Percentiles rank a stretch among this genome's conserved stretches.
These are phyloP conservation scores for Erigeron canadensis DNA, from an alignment of 129 eudicot genomes.

Conservation along the genomic window DNA sequence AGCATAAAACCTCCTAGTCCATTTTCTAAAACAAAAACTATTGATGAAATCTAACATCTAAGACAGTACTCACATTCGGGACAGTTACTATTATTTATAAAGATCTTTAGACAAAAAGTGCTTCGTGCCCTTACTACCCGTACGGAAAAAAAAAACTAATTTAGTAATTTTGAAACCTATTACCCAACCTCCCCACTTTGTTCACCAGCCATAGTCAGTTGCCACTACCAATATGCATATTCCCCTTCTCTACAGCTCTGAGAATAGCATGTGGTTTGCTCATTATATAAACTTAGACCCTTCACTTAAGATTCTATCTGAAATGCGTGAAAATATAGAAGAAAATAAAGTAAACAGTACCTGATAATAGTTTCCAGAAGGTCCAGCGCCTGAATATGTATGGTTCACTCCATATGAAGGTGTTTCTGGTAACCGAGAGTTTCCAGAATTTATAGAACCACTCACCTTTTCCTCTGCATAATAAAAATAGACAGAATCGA, in stretches of 20 bases:
- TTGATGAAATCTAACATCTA: too few species aligned
- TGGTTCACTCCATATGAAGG: slow-evolving; percentile 52
- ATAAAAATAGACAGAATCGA: slow-evolving; percentile 8
- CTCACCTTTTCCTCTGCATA: slow-evolving; percentile 50
- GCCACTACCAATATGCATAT: slow-evolving; percentile 13
- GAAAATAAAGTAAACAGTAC: slow-evolving; percentile 30
- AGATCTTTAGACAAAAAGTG: too few species aligned
- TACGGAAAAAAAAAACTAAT: neutral
- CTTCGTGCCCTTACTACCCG: too few species aligned
- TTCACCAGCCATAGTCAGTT: neutral
- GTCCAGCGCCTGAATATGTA: slow-evolving; percentile 39
- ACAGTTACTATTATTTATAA: neutral
- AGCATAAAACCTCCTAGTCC: neutral
- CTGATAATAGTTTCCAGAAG: slow-evolving; percentile 60
- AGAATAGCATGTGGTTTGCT: neutral
- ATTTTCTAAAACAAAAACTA: neutral
- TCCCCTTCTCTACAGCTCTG: neutral
- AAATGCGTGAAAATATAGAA: neutral
- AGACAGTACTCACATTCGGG: neutral
- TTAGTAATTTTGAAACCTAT: neutral
- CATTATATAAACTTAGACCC: neutral
- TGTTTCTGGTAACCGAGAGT: slow-evolving; percentile 33
- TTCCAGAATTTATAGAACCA: slow-evolving; percentile 42
- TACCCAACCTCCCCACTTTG: neutral
- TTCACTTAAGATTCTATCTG: neutral